Evolutionary conservation across 345 rosid species (phyloP), one percentile per base, ranked within the genome.

Genomic region (Citrus glauca): DNA sequence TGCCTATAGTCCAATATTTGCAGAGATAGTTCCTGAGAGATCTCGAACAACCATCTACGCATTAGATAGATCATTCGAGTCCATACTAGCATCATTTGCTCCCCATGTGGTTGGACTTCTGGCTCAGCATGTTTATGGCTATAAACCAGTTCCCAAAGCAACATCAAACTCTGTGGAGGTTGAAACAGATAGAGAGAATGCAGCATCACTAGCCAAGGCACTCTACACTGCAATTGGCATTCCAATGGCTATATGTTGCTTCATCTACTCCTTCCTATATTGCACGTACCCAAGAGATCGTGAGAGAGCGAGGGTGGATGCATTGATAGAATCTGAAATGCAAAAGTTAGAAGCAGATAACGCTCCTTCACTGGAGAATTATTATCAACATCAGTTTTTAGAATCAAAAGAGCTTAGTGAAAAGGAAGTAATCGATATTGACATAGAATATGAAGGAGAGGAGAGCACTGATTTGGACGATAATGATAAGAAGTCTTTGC

Each of bases 11-110:
- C 98, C 98, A 4, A 93, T 93, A 65, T 93, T 93, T 80, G 98
- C 97, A 71, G 98, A 95, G 84, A 93, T 95, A 33, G 98, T 95
- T n/a, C 94, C 97, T 1, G 93, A 90, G 86, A 95, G 81, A 77
- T 88, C 97, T 33, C 85, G 94, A 63, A 93, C 97, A 9, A 94
- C 91, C 37, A 87, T 95, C 61, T 93, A 90, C 70, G 97, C 98
- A 0, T 62, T 93, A 86, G 98, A 91, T 60, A 69, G 88, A 67
- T 90, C 95, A 2, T 90, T 95, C 37, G 98, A 93, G 86, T 85
- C 95, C 5, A 62, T 91, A 32, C 84, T 93, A 55, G 82, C 98
- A 70, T 90, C 92, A 0, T 91, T 95, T 79, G 95, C 98, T 79
- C 97, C 98, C 37, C 97, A 95, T 2, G 17, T 90, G 1, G 97